Evolutionary conservation across 78 protist species (phyloP), one percentile per base, ranked within the genome.

Genomic region (Tieghemostelium lacteum): DNA sequence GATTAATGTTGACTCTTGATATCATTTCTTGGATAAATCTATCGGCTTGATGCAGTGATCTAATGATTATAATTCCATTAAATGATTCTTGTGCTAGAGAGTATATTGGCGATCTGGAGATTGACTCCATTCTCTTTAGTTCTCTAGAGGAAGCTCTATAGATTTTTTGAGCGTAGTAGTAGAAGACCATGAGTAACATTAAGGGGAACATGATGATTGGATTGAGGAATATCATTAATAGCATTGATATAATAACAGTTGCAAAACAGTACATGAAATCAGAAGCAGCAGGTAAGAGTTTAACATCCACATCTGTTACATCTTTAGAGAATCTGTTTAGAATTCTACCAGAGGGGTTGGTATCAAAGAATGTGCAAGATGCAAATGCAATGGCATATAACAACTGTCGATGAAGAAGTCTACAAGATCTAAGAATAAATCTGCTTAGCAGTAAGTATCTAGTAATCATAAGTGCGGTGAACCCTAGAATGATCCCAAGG

Each of bases 1-100:
- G 52, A 75, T 85, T 73, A 12, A 71, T 42, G 72, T 93, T 60
- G 40, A 85, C n/a, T 6, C 1, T 52, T 3, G 4, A 28, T n/a
- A 31, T 34, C 24, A 62, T 49, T 42, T 31, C n/a, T 33, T 50
- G 3, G 33, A 74, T 40, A 39, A 92, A 66, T 37, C 50, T 1
- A 1, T 37, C 37, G 26, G 52, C 69, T 31, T 33, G 42, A 28
- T 63, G 54, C 55, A 87, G 96, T 5, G 98, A 78, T 22, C 99
- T 77, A 28, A 98, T 93, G 50, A 97, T 92, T 17, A 93, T 10
- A 36, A 96, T 54, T 22, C 99, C 99, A 64, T 55, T 54, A 31
- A 96, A 88, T 4, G 95, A 55, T 28, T 95, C 97, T 1, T 86
- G 10, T 74, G 97, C 83, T 31, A 31, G 26, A 24, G 98, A 42